phyloP scores from a whole-genome alignment of 225 moss, liverwort and hornwort genomes.

The Polytrichum commune region DNA sequence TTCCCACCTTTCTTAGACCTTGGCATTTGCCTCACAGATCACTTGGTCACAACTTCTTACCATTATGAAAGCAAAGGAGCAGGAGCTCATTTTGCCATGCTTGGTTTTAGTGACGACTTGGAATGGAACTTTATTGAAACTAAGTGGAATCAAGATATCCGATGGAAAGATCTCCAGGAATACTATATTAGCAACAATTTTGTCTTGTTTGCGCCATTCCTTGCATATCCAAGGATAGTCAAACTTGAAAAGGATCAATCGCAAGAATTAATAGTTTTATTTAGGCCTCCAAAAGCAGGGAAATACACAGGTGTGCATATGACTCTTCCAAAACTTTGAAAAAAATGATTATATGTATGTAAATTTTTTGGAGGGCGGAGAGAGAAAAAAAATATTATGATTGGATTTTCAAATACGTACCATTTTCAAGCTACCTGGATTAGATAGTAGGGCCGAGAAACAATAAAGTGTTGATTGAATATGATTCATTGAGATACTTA shows the following conservation, averaged over 20 bases:
- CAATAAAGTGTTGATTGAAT: too few relatives aligned
- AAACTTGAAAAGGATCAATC: slow-evolving; percentile 41
- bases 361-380: too few relatives aligned
- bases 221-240: slow-evolving; percentile 52
- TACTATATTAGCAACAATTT: slow-evolving; percentile 43
- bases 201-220: slow-evolving; percentile 55
- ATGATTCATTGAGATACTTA: too few relatives aligned
- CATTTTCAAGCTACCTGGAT: too few relatives aligned
- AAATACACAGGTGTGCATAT: slow-evolving; percentile 18
- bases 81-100: slow-evolving; percentile 43
- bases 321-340: too few relatives aligned
- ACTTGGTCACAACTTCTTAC: slow-evolving; percentile 36
- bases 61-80: slow-evolving; percentile 49
- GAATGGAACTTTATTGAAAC: slow-evolving; percentile 22
- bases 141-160: slow-evolving; percentile 31
- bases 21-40: slow-evolving; percentile 65
- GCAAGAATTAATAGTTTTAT: slow-evolving; percentile 76
- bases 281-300: slow-evolving; percentile 55
- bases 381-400: too few relatives aligned
- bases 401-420: too few relatives aligned
- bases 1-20: slow-evolving; percentile 65
- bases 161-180: slow-evolving; percentile 46
- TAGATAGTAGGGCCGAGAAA: too few relatives aligned
- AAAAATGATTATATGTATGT: too few relatives aligned
- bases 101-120: slow-evolving; percentile 17